These are phyloP conservation scores for Arachis hypogaea DNA, from an alignment of 306 rosid genomes.

Conservation along the genomic window DNA sequence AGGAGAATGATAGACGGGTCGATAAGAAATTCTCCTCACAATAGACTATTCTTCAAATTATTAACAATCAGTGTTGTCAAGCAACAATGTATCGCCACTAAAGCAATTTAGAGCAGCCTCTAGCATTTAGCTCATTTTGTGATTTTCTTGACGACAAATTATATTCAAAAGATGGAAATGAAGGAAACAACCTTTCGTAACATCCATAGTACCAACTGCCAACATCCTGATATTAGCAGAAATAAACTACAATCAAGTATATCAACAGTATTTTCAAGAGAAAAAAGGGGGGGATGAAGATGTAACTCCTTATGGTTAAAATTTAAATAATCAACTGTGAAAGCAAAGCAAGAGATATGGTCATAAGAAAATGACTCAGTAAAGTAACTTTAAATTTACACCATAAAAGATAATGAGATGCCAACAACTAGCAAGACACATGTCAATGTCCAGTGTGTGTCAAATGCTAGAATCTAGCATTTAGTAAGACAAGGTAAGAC, in stretches of 20 bases:
- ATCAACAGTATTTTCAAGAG: slow-evolving; percentile 15
- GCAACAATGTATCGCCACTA: background rate
- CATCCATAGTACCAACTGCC: background rate
- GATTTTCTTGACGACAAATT: slow-evolving; percentile 1
- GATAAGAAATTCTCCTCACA: too few species aligned
- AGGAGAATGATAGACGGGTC: too few species aligned
- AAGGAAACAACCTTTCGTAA: background rate
- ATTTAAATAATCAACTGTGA: too few species aligned
- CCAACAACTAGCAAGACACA: background rate
- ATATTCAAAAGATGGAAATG: background rate
- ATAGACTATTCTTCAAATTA: background rate
- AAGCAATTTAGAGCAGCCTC: slow-evolving; percentile 16
- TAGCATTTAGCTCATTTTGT: slow-evolving; percentile 8
- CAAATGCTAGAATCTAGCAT: background rate
- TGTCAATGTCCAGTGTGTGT: background rate
- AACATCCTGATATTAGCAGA: slow-evolving; percentile 4
- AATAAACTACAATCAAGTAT: background rate
- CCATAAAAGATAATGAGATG: background rate
- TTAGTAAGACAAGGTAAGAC: background rate
- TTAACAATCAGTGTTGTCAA: slow-evolving; percentile 3
- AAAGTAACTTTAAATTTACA: background rate
- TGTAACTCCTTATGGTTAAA: too few species aligned
- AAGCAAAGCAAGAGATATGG: background rate
- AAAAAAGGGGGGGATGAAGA: background rate
- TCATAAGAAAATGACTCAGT: background rate